Evolutionary conservation across 176 grass and related monocot species (phyloP).

Genomic region (Oryza longistaminata): DNA sequence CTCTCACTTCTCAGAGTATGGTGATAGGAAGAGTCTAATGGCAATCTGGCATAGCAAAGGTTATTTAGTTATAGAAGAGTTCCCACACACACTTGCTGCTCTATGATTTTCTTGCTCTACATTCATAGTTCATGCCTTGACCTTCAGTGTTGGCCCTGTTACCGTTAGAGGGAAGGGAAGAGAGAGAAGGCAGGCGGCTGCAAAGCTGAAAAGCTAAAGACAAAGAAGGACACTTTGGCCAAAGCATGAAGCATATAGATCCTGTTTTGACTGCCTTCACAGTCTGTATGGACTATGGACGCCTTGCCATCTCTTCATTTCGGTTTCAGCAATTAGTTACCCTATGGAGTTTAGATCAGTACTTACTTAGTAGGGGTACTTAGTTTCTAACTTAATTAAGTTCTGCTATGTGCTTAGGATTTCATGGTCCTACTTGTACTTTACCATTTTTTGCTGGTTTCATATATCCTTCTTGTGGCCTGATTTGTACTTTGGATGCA

Average conservation of each 20-base stretch:
- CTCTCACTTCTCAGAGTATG: neutral
- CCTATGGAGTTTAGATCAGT: neutral
- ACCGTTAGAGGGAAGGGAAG: constrained; percentile 21
- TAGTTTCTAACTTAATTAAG: neutral
- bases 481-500: neutral
- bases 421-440: neutral
- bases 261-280: constrained; percentile 73
- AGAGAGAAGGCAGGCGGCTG: constrained; percentile 30
- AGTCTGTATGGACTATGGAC: constrained; percentile 7
- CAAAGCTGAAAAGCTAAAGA: constrained; percentile 94
- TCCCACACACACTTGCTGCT: neutral
- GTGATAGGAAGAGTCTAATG: neutral
- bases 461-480: neutral
- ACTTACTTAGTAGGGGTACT: neutral
- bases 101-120: neutral
- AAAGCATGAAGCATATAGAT: constrained; percentile 55
- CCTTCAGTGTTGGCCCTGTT: constrained; percentile 10
- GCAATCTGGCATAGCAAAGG: neutral
- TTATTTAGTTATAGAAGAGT: constrained; percentile 31
- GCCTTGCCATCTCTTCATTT: constrained; percentile 8
- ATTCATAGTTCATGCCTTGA: neutral
- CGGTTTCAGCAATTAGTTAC: constrained; percentile 6
- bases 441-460: neutral
- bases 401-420: neutral
- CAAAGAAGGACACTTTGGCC: constrained; percentile 40